These are phyloP conservation scores for Podaxis mareebaensis DNA, from an alignment of 768 basidiomycete species.

Conservation along the genomic window DNA sequence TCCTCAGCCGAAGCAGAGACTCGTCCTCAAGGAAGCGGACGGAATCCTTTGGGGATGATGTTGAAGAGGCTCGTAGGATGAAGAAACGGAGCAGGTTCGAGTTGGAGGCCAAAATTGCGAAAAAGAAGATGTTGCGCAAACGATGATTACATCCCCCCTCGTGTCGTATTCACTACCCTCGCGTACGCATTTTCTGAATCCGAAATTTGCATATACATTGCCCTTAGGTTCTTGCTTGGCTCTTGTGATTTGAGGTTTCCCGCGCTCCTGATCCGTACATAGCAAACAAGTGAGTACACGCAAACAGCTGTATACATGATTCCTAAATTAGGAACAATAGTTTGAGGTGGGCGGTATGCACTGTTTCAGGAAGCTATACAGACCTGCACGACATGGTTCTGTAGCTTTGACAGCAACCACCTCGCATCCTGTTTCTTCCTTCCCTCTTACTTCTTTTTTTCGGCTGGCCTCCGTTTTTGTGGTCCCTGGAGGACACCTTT, in stretches of 20 bases:
- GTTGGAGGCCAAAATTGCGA: conserved; percentile 42
- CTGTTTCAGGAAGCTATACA: conserved; percentile 5
- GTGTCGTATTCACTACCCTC: not conserved
- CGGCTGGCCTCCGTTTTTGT: conserved; percentile 4
- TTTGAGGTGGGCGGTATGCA: not conserved
- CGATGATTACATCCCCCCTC: conserved; percentile 2
- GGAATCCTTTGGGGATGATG: conserved; percentile 29
- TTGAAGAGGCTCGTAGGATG: conserved; percentile 27
- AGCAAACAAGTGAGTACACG: not conserved
- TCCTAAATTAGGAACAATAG: conserved; percentile 15
- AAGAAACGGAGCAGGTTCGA: conserved; percentile 54
- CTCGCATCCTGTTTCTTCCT: not conserved
- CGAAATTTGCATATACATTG: too few relatives aligned
- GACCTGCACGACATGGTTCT: conserved; percentile 1
- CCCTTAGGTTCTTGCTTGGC: too few relatives aligned
- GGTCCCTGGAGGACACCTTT: conserved; percentile 10
- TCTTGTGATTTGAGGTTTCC: not conserved
- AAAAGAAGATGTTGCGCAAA: conserved; percentile 32
- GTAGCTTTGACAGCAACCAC: not conserved
- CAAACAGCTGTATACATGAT: not conserved
- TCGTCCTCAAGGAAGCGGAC: conserved; percentile 26
- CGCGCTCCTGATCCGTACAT: not conserved
- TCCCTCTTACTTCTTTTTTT: not conserved
- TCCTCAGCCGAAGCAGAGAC: conserved; percentile 58
- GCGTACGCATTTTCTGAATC: too few relatives aligned